These are phyloP conservation scores for Penicillium pulvis DNA, from an alignment of 495 filamentous ascomycete genomes.

Conservation along the genomic window DNA sequence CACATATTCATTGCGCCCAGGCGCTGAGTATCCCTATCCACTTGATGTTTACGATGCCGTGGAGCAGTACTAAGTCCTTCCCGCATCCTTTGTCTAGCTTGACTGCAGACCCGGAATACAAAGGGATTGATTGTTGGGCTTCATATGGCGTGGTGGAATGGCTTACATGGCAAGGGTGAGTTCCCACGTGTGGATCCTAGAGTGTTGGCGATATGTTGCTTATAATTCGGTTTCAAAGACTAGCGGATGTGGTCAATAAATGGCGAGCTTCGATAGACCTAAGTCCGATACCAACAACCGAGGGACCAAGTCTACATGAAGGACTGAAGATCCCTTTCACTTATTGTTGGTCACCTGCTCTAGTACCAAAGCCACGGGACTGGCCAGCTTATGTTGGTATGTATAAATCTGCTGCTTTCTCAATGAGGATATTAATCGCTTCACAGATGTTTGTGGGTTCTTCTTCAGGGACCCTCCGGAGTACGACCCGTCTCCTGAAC, in stretches of 20 bases:
- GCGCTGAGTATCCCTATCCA: constrained; percentile 62
- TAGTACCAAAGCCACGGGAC: constrained; percentile 63
- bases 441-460: constrained; percentile 58
- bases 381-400: constrained; percentile 60
- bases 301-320: constrained; percentile 37
- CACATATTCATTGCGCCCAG: constrained; percentile 66
- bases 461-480: constrained; percentile 55
- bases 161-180: constrained; percentile 67
- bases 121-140: constrained; percentile 55
- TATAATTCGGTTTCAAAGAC: constrained; percentile 22
- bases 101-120: constrained; percentile 20
- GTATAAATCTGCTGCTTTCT: not conserved
- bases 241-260: constrained; percentile 62
- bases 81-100: constrained; percentile 61
- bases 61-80: constrained; percentile 55
- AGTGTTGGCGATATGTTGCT: not conserved
- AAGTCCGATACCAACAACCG: constrained; percentile 46
- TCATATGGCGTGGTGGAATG: constrained; percentile 64
- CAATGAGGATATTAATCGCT: not conserved
- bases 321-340: constrained; percentile 61
- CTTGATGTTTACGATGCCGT: constrained; percentile 69
- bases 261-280: constrained; percentile 56
- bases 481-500: constrained; percentile 54
- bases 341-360: constrained; percentile 64
- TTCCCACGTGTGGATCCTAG: not conserved